Evolutionary conservation across 805 yeast species (phyloP).

Genomic region (Middelhovenomyces tepae): DNA sequence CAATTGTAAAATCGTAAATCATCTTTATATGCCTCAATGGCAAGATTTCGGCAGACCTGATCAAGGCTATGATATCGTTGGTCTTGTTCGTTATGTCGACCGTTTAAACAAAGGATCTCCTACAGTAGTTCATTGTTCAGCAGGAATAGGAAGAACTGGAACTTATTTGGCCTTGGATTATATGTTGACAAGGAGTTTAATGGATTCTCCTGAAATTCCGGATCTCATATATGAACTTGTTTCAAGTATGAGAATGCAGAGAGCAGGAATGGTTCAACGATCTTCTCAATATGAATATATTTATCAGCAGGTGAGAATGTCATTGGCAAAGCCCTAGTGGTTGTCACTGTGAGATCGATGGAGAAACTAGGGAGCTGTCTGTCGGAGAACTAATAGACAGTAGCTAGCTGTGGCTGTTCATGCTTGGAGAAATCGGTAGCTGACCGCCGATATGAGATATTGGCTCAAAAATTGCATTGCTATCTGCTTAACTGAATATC

Average conservation of each 20-base stretch:
- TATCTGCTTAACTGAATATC: no score
- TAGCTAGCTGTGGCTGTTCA: no score
- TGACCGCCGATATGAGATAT: no score
- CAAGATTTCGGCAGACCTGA: slow-evolving; percentile 65
- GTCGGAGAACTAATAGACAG: no score
- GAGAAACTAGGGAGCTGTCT: no score
- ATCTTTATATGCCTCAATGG: slow-evolving; percentile 76
- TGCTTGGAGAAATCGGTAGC: no score
- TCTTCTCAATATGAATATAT: slow-evolving; percentile 29
- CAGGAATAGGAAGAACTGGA: slow-evolving; percentile 97
- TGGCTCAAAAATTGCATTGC: no score
- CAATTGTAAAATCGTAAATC: slow-evolving; percentile 31
- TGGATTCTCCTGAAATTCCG: slow-evolving; percentile 25
- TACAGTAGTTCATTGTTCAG: slow-evolving; percentile 81
- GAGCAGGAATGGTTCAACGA: slow-evolving; percentile 37
- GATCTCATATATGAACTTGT: slow-evolving; percentile 26
- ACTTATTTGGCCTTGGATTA: slow-evolving; percentile 71
- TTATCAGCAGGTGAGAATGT: slow-evolving; percentile 14
- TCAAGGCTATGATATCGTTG: slow-evolving; percentile 45
- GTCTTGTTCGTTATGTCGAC: slow-evolving; percentile 39
- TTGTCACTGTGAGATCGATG: no score
- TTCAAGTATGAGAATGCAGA: slow-evolving; percentile 30
- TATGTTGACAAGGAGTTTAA: slow-evolving; percentile 22
- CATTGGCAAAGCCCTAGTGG: no score
- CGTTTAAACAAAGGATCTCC: slow-evolving; percentile 40